A percentile compares a stretch with the other conserved stretches of the same genome.
phyloP scores from a whole-genome alignment of 2,329 filamentous ascomycete genomes.

The Aspergillus melleus region DNA sequence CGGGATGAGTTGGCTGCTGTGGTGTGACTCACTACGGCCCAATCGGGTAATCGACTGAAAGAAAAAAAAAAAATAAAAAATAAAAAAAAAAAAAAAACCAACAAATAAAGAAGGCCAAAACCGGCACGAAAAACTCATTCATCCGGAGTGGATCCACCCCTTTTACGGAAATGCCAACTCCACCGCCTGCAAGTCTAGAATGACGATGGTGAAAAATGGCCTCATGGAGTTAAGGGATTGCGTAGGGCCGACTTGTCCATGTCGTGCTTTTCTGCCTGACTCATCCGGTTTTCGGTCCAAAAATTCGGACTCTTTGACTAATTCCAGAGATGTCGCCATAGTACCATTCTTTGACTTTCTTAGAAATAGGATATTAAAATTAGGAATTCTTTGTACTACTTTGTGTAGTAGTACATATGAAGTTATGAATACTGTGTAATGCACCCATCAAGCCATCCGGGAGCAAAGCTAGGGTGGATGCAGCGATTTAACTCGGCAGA shows the following conservation, averaged over 20 bases:
- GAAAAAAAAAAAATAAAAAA: conserved; percentile 2
- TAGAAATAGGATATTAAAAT: not conserved
- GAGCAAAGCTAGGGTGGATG: not conserved
- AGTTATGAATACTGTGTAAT: too few species aligned
- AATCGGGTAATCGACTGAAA: conserved; percentile 17
- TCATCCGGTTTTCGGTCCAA: not conserved
- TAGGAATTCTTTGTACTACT: too few species aligned
- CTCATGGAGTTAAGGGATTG: conserved; percentile 15
- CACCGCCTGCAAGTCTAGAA: conserved; percentile 14
- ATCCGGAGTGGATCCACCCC: not conserved
- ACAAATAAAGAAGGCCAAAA: conserved; percentile 5
- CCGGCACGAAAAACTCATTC: not conserved
- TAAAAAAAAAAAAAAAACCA: conserved; percentile 5
- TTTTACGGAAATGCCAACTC: conserved; percentile 9
- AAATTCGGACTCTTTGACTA: not conserved
- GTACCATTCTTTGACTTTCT: too few species aligned
- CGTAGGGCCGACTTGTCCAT: conserved; percentile 7
- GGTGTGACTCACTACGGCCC: conserved; percentile 27
- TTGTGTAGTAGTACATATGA: too few species aligned
- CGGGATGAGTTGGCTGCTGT: conserved; percentile 18
- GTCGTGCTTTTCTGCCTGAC: not conserved
- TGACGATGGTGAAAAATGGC: conserved; percentile 19
- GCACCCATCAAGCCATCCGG: not conserved
- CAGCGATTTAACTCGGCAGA: not conserved
- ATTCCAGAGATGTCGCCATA: not conserved